Evolutionary conservation across 2,329 filamentous ascomycete genomes (phyloP).

Genomic region (Dothiorella sarmentorum): DNA sequence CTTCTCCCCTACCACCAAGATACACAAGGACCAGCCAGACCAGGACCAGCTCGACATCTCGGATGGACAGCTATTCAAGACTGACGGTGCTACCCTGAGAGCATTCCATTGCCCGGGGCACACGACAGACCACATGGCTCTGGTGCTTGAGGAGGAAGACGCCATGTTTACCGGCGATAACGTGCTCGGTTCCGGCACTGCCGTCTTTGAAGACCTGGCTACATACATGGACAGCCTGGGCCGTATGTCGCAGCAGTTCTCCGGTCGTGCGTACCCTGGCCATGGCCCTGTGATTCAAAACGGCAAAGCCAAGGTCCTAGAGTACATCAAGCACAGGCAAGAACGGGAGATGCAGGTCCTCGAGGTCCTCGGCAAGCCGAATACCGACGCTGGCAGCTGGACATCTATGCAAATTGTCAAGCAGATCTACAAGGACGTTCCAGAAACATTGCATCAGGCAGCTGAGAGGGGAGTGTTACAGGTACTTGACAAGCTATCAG

Average conservation of each 20-base stretch:
- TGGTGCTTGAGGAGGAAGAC: slow-evolving; percentile 72
- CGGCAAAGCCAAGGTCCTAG: slow-evolving; percentile 65
- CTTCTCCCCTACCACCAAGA: slow-evolving; percentile 58
- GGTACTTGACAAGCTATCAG: slow-evolving; percentile 73
- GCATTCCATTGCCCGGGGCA: slow-evolving; percentile 72
- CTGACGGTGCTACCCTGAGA: slow-evolving; percentile 62
- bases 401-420: slow-evolving; percentile 79
- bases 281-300: slow-evolving; percentile 78
- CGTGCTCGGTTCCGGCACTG: slow-evolving; percentile 80
- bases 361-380: slow-evolving; percentile 31
- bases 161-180: slow-evolving; percentile 89
- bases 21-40: slow-evolving; percentile 60
- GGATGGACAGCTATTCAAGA: slow-evolving; percentile 54
- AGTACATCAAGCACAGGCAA: slow-evolving; percentile 62
- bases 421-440: slow-evolving; percentile 77
- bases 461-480: slow-evolving; percentile 74
- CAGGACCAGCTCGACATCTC: slow-evolving; percentile 52
- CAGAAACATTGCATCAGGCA: slow-evolving; percentile 68
- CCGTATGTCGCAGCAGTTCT: slow-evolving; percentile 64
- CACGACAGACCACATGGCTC: slow-evolving; percentile 75
- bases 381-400: slow-evolving; percentile 48
- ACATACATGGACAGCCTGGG: slow-evolving; percentile 67
- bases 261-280: slow-evolving; percentile 75
- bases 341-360: slow-evolving; percentile 61
- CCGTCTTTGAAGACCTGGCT: slow-evolving; percentile 75